Conservation (phyloP, 192 early-diverging fungal genomes). For the Physocladia obscura region DNA sequence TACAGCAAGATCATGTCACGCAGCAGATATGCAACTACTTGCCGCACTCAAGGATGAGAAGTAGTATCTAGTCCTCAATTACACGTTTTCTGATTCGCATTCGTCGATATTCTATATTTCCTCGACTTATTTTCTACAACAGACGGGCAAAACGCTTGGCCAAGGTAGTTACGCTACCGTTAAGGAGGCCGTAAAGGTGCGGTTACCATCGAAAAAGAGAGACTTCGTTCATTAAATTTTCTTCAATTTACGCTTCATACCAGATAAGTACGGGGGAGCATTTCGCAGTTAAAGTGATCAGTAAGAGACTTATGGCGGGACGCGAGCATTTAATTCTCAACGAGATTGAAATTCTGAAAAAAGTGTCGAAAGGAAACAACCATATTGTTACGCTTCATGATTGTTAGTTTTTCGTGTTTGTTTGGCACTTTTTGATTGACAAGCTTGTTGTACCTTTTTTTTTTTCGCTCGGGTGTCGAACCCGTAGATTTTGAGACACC, state of each 20-base stretch:
- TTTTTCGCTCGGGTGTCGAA: constrained; percentile 69
- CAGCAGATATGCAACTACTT: too few relatives aligned
- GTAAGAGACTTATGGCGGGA: constrained; percentile 76
- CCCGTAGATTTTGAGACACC: constrained; percentile 52
- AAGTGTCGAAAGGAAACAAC: constrained; percentile 72
- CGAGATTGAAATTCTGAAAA: constrained; percentile 85
- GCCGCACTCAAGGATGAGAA: too few relatives aligned
- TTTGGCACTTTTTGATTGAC: constrained; percentile 54
- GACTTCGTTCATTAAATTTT: too few relatives aligned
- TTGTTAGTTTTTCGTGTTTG: constrained; percentile 48
- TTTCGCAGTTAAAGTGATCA: constrained; percentile 91
- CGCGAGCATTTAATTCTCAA: constrained; percentile 87
- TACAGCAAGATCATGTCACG: too few relatives aligned
- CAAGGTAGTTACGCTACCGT: constrained; percentile 55
- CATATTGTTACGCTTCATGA: constrained; percentile 87
- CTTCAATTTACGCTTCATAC: too few relatives aligned
- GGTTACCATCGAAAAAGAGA: too few relatives aligned
- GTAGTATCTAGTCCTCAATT: too few relatives aligned
- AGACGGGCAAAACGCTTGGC: constrained; percentile 52
- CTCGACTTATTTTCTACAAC: too few relatives aligned
- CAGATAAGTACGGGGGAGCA: constrained; percentile 69
- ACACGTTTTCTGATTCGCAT: too few relatives aligned
- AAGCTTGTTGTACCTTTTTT: constrained; percentile 68
- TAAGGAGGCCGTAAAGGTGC: constrained; percentile 53
- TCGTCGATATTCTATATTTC: too few relatives aligned